phyloP scores from a whole-genome alignment of 2,329 filamentous ascomycete species.

The Botryotinia convoluta region DNA sequence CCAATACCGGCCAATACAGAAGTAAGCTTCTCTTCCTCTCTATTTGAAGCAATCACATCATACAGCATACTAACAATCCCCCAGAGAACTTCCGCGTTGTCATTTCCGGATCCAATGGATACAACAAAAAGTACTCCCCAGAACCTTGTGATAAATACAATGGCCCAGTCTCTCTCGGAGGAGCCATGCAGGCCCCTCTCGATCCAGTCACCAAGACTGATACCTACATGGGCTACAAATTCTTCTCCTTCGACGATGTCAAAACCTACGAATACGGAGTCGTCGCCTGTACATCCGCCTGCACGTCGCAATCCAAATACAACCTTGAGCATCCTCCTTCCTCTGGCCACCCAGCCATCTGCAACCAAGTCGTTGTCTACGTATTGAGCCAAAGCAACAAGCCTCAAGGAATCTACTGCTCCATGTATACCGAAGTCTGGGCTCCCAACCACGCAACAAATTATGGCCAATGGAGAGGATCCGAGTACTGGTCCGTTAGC shows the following conservation, averaged over 20 bases:
- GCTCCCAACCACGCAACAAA: slow-evolving; percentile 30
- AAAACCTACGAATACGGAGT: slow-evolving; percentile 26
- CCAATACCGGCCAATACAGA: slow-evolving; percentile 39
- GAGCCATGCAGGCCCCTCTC: slow-evolving; percentile 38
- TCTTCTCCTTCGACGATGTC: slow-evolving; percentile 29
- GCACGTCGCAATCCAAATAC: slow-evolving; percentile 39
- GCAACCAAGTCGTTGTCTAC: slow-evolving; percentile 42
- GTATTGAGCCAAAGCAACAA: slow-evolving; percentile 39
- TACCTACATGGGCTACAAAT: slow-evolving; percentile 38
- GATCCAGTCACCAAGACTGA: slow-evolving; percentile 29
- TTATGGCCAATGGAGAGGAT: slow-evolving; percentile 26
- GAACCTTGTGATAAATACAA: slow-evolving; percentile 6
- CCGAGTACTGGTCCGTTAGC: slow-evolving; percentile 12
- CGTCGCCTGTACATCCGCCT: slow-evolving; percentile 38
- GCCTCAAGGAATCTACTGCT: slow-evolving; percentile 42
- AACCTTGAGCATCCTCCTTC: slow-evolving; percentile 36
- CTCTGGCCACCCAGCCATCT: slow-evolving; percentile 37
- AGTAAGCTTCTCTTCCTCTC: slow-evolving; percentile 3
- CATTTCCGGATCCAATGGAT: slow-evolving; percentile 46
- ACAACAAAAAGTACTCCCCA: slow-evolving; percentile 35
- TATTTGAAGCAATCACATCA: too few species aligned
- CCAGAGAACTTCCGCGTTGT: slow-evolving; percentile 40
- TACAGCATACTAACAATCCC: slow-evolving; percentile 2
- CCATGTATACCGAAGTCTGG: slow-evolving; percentile 34
- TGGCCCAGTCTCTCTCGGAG: slow-evolving; percentile 37